A percentile compares a stretch with the other conserved stretches of the same genome.
phyloP scores from a whole-genome alignment of 1,139 yeast genomes.

The Yamadazyma mexicana region DNA sequence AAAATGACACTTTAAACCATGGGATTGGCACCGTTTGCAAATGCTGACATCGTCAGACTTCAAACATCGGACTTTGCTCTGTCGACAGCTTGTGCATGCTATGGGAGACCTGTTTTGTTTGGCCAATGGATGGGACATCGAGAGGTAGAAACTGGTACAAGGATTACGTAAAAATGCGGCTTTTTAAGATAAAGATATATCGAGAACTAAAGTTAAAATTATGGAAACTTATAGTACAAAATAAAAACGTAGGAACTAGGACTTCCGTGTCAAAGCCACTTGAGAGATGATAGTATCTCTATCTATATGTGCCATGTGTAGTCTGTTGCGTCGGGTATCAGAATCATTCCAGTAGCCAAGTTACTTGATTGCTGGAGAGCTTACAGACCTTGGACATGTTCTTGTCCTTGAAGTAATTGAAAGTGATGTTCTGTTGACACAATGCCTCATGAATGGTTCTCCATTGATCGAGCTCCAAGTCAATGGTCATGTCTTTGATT shows the following conservation, averaged over 20 bases:
- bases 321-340: too few relatives aligned
- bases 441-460: constrained; percentile 19
- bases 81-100: constrained; percentile 26
- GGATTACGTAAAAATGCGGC: too few relatives aligned
- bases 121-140: constrained; percentile 7
- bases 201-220: too few relatives aligned
- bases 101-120: constrained; percentile 20
- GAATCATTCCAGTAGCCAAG: constrained; percentile 1
- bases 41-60: constrained; percentile 15
- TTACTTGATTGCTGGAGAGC: neutral
- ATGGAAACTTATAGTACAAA: too few relatives aligned
- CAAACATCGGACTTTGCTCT: constrained; percentile 23
- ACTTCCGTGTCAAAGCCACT: neutral
- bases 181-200: too few relatives aligned
- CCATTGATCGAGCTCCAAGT: constrained; percentile 37
- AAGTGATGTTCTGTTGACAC: neutral
- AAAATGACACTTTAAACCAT: constrained; percentile 22
- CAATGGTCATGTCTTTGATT: constrained; percentile 13
- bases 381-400: constrained; percentile 1
- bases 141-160: neutral
- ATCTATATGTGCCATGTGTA: too few relatives aligned
- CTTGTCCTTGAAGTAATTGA: neutral
- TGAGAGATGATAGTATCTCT: too few relatives aligned
- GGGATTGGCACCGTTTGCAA: constrained; percentile 23
- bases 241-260: too few relatives aligned